A percentile compares a stretch with the other conserved stretches of the same genome.
Evolutionary conservation across 2,329 filamentous ascomycete species (phyloP).

Genomic region (Zasmidium angulare): DNA sequence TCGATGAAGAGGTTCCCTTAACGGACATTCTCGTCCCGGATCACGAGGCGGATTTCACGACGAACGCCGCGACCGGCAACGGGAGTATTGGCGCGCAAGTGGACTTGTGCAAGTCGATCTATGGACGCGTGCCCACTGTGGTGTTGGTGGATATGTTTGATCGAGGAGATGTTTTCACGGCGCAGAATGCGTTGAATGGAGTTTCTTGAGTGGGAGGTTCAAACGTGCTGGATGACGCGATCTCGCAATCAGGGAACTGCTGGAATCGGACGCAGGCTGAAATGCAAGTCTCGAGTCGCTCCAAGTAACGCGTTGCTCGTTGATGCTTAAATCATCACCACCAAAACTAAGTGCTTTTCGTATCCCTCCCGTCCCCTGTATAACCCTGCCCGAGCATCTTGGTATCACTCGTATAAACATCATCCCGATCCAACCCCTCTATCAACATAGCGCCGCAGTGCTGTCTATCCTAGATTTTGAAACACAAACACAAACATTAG

Average conservation of each 20-base stretch:
- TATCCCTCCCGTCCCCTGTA: no score
- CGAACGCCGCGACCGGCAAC: conserved; percentile 46
- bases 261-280: no score
- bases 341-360: no score
- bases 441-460: background rate
- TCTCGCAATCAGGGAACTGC: no score
- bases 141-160: conserved; percentile 48
- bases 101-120: conserved; percentile 38
- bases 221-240: background rate
- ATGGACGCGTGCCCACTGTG: conserved; percentile 42
- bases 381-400: no score
- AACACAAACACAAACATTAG: background rate
- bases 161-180: conserved; percentile 42
- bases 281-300: no score
- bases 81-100: conserved; percentile 48
- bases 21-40: conserved; percentile 40
- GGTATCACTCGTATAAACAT: no score
- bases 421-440: background rate
- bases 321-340: no score
- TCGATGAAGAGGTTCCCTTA: conserved; percentile 43
- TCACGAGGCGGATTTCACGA: conserved; percentile 36
- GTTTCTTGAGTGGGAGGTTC: background rate
- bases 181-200: conserved; percentile 42
- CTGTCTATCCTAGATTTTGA: background rate
- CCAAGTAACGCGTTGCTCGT: no score